phyloP scores from a whole-genome alignment of 371 early-diverging fungal species.

The Rhizopus stolonifer region DNA sequence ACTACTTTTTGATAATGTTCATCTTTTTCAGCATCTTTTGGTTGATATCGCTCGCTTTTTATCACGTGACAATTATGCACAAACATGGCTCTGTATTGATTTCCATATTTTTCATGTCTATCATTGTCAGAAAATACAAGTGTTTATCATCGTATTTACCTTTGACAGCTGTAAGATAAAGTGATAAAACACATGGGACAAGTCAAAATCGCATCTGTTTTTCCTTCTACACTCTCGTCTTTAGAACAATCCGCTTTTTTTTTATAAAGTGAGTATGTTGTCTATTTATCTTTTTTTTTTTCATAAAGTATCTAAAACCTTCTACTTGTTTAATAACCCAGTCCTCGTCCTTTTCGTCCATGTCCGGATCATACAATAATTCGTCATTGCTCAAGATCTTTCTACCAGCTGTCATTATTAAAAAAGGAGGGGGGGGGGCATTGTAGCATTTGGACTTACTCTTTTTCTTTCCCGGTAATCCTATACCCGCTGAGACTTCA shows the following conservation, averaged over 20 bases:
- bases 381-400: conserved; percentile 48
- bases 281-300: not conserved
- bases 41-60: conserved; percentile 37
- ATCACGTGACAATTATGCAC: conserved; percentile 59
- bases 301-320: conserved; percentile 22
- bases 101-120: conserved; percentile 60
- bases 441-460: conserved; percentile 7
- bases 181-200: conserved; percentile 70
- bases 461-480: conserved; percentile 9
- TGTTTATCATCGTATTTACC: conserved; percentile 35
- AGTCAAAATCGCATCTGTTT: conserved; percentile 64
- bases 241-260: conserved; percentile 2
- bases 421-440: too few species aligned
- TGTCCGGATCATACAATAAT: conserved; percentile 57
- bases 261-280: too few species aligned
- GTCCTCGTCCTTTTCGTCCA: conserved; percentile 56
- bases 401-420: conserved; percentile 3
- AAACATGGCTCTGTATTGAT: conserved; percentile 76
- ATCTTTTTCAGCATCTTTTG: conserved; percentile 17
- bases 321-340: conserved; percentile 58
- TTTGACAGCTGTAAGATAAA: conserved; percentile 68
- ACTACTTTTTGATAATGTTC: conserved; percentile 57
- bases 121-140: too few species aligned
- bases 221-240: conserved; percentile 13
- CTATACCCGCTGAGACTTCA: not conserved